Percentiles rank a stretch among this genome's conserved stretches.
phyloP scores from a whole-genome alignment of 1,284 basidiomycete genomes.

The Cryptococcus hybrid region DNA sequence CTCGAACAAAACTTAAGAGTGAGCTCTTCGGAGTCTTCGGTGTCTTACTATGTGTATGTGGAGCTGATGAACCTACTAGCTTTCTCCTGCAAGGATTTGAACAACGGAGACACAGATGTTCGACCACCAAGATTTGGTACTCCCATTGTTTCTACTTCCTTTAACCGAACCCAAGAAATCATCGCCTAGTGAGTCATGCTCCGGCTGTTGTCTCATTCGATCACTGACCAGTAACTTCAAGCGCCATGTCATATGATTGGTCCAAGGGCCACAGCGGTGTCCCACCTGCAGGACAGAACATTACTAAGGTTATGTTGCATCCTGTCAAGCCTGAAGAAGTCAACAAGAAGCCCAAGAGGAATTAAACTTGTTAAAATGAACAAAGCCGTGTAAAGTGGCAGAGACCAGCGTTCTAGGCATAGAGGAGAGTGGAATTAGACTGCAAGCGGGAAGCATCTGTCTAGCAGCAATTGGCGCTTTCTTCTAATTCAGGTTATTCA shows the following conservation, averaged over 20 bases:
- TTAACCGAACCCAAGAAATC: constrained; percentile 82
- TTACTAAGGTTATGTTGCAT: constrained; percentile 87
- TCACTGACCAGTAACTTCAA: constrained; percentile 6
- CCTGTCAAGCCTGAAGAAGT: constrained; percentile 87
- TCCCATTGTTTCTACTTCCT: constrained; percentile 60
- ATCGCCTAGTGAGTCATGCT: constrained; percentile 66
- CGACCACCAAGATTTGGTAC: constrained; percentile 52
- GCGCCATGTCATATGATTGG: constrained; percentile 83
- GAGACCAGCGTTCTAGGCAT: background rate
- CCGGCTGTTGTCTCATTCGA: constrained; percentile 14
- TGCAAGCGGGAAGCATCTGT: no score
- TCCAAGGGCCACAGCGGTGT: constrained; percentile 84
- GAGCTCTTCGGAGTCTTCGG: constrained; percentile 29
- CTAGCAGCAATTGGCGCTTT: background rate
- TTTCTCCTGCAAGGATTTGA: constrained; percentile 58
- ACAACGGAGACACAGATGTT: constrained; percentile 65
- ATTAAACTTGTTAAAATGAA: background rate
- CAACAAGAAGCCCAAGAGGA: constrained; percentile 51
- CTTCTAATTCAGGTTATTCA: background rate
- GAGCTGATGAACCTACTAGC: constrained; percentile 4
- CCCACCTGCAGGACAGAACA: constrained; percentile 62
- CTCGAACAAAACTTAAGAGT: constrained; percentile 83
- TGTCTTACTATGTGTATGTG: background rate
- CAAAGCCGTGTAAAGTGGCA: background rate
- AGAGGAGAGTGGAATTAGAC: background rate